These are phyloP conservation scores for Zygotorulaspora chibaensis DNA, from an alignment of 805 yeast species.

Conservation along the genomic window DNA sequence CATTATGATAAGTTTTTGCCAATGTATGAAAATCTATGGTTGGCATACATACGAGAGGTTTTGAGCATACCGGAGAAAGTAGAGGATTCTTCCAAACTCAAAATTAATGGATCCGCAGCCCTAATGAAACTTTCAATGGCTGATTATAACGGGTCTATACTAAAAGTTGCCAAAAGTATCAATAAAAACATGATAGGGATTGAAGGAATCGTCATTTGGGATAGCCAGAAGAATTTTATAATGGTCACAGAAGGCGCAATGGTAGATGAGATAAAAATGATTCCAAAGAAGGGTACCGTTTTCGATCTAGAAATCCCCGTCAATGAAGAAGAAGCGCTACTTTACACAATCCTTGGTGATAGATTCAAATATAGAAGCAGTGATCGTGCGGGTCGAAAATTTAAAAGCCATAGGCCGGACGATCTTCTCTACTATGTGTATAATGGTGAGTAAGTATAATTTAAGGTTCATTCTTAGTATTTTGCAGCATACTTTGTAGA, in stretches of 20 bases:
- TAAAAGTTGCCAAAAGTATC: slow-evolving; percentile 54
- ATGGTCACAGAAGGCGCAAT: slow-evolving; percentile 39
- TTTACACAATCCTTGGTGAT: slow-evolving; percentile 72
- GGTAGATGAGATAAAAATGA: slow-evolving; percentile 61
- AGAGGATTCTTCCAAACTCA: slow-evolving; percentile 15
- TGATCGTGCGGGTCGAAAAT: slow-evolving; percentile 80
- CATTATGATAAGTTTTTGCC: slow-evolving; percentile 48
- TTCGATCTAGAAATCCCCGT: slow-evolving; percentile 51
- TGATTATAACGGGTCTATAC: slow-evolving; percentile 73
- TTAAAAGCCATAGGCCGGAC: slow-evolving; percentile 73
- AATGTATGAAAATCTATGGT: slow-evolving; percentile 63
- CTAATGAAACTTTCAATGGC: slow-evolving; percentile 64
- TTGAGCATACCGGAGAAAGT: slow-evolving; percentile 36
- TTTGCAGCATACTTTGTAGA: slow-evolving; percentile 6
- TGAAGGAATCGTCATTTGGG: slow-evolving; percentile 79
- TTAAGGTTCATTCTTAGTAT: not conserved
- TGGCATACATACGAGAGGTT: slow-evolving; percentile 57
- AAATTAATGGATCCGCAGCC: slow-evolving; percentile 31
- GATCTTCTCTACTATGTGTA: slow-evolving; percentile 41
- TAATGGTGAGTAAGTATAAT: not conserved
- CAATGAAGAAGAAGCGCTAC: slow-evolving; percentile 40
- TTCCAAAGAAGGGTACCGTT: slow-evolving; percentile 64
- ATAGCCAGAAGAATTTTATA: slow-evolving; percentile 67
- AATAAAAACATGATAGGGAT: slow-evolving; percentile 57
- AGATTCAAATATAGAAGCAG: slow-evolving; percentile 69